phyloP scores from a whole-genome alignment of 2,329 filamentous ascomycete species.

The Pestalotiopsis sp. region DNA sequence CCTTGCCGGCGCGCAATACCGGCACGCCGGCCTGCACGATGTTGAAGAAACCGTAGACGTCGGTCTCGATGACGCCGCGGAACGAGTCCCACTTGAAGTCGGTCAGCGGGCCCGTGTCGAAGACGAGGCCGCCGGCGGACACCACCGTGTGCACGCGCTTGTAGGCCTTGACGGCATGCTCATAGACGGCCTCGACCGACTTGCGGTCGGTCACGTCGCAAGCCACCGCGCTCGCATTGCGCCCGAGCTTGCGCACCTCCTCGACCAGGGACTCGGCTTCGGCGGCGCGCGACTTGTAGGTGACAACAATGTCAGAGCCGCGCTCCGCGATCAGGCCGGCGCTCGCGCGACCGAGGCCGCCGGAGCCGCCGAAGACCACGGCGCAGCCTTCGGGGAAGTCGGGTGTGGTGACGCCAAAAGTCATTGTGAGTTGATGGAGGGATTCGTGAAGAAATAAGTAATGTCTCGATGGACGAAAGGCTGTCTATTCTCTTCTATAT shows the following conservation, averaged over 20 bases:
- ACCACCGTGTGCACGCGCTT: conserved; percentile 13
- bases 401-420: conserved; percentile 13
- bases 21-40: conserved; percentile 14
- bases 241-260: conserved; percentile 10
- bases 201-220: conserved; percentile 12
- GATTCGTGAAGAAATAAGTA: neutral
- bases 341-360: conserved; percentile 15
- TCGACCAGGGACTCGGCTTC: conserved; percentile 11
- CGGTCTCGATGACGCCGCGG: conserved; percentile 15
- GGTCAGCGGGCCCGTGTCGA: conserved; percentile 6
- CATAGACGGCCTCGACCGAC: conserved; percentile 12
- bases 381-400: conserved; percentile 15
- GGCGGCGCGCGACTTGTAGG: conserved; percentile 11
- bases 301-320: conserved; percentile 12
- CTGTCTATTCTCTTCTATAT: neutral
- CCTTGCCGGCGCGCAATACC: neutral
- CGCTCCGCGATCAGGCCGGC: conserved; percentile 15
- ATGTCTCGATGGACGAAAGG: neutral
- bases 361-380: conserved; percentile 14
- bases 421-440: conserved; percentile 3
- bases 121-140: conserved; percentile 11
- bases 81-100: conserved; percentile 2
- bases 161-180: conserved; percentile 11
- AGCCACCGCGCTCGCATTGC: conserved; percentile 10
- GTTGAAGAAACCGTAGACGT: conserved; percentile 13